These are phyloP conservation scores for Seiridium unicorne DNA, from an alignment of 2,329 filamentous ascomycete genomes.

Conservation along the genomic window DNA sequence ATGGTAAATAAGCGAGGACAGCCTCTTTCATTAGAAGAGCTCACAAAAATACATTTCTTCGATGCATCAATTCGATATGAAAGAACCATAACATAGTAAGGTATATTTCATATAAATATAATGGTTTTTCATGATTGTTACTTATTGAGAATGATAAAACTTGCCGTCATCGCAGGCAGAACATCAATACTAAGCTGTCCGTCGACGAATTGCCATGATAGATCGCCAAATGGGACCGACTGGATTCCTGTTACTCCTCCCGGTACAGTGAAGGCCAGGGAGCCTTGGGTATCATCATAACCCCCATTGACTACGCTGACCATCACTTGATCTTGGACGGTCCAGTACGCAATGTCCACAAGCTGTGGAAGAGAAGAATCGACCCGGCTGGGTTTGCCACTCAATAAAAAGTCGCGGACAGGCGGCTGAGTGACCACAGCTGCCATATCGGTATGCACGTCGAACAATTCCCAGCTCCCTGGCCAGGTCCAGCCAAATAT, in stretches of 20 bases:
- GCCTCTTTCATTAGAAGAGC: no score
- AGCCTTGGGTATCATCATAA: slow-evolving; percentile 14
- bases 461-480: slow-evolving; percentile 31
- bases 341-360: slow-evolving; percentile 36
- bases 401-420: slow-evolving; percentile 37
- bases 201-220: slow-evolving; percentile 20
- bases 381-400: slow-evolving; percentile 19
- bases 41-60: no score
- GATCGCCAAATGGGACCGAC: slow-evolving; percentile 21
- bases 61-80: no score
- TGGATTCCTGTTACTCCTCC: slow-evolving; percentile 13
- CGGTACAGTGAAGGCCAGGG: slow-evolving; percentile 17
- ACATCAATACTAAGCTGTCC: slow-evolving; percentile 19
- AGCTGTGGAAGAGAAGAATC: slow-evolving; percentile 7
- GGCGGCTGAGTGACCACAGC: slow-evolving; percentile 32
- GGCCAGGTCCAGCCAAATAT: slow-evolving; percentile 47
- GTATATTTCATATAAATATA: no score
- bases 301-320: slow-evolving; percentile 35
- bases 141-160: slow-evolving; percentile 28
- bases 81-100: no score
- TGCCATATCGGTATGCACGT: slow-evolving; percentile 37
- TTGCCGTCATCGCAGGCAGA: slow-evolving; percentile 30
- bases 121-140: background rate
- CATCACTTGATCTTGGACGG: slow-evolving; percentile 24
- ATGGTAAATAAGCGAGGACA: no score